phyloP scores from a whole-genome alignment of 768 basidiomycete genomes.

The Leccinum broughii region DNA sequence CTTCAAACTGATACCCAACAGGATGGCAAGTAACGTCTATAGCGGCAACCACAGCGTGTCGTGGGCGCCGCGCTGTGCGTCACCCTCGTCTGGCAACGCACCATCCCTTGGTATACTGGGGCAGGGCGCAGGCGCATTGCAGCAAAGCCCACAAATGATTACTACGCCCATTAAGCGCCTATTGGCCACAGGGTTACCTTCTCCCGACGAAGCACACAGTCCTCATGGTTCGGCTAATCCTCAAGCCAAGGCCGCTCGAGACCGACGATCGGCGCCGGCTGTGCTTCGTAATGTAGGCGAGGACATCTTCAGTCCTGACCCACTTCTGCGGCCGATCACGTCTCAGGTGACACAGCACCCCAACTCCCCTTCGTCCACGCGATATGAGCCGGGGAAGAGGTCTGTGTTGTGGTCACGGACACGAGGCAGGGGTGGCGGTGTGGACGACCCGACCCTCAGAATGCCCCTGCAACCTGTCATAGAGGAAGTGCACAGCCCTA shows the following conservation, averaged over 20 bases:
- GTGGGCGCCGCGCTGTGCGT: slow-evolving; percentile 52
- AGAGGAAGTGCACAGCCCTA: slow-evolving; percentile 20
- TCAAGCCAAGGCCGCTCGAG: background rate
- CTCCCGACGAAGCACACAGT: slow-evolving; percentile 2
- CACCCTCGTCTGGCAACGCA: slow-evolving; percentile 28
- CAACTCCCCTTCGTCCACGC: slow-evolving; percentile 5
- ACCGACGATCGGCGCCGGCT: slow-evolving; percentile 51
- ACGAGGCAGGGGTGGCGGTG: slow-evolving; percentile 13
- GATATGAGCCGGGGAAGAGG: slow-evolving; percentile 41
- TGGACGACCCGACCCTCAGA: slow-evolving; percentile 17
- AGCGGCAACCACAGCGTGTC: slow-evolving; percentile 50
- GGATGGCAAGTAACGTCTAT: slow-evolving; percentile 70
- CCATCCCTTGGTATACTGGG: slow-evolving; percentile 13
- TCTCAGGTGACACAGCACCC: background rate
- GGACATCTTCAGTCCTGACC: slow-evolving; percentile 30
- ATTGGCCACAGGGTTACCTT: slow-evolving; percentile 36
- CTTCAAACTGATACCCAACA: slow-evolving; percentile 3
- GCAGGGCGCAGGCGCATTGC: slow-evolving; percentile 13
- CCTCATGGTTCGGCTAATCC: background rate
- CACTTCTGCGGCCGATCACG: slow-evolving; percentile 22
- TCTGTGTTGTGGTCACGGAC: slow-evolving; percentile 40
- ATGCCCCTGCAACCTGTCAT: slow-evolving; percentile 20
- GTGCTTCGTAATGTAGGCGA: slow-evolving; percentile 41
- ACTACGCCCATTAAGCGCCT: slow-evolving; percentile 41
- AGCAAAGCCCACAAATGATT: slow-evolving; percentile 16